These are phyloP conservation scores for Thermoascus crustaceus DNA, from an alignment of 2,329 filamentous ascomycete genomes.

Conservation along the genomic window DNA sequence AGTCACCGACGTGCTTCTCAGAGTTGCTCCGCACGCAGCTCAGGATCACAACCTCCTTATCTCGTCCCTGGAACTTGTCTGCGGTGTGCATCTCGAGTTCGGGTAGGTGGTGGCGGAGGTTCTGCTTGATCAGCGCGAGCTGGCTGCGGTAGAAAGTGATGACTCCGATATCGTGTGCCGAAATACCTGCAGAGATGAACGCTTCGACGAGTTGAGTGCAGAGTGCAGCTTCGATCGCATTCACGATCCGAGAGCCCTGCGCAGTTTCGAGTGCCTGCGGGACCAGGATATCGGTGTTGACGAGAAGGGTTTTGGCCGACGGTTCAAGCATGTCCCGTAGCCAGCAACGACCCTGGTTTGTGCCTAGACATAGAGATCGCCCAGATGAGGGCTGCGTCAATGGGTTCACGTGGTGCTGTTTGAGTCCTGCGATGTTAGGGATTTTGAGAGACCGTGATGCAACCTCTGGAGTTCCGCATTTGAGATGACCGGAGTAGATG, in stretches of 20 bases:
- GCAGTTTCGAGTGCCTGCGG: slow-evolving; percentile 54
- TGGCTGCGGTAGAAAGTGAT: slow-evolving; percentile 97
- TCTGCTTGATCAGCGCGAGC: slow-evolving; percentile 70
- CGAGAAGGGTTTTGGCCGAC: slow-evolving; percentile 66
- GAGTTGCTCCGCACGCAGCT: slow-evolving; percentile 84
- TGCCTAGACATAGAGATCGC: slow-evolving; percentile 48
- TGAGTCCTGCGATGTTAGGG: slow-evolving; percentile 56
- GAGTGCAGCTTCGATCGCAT: slow-evolving; percentile 70
- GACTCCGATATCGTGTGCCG: slow-evolving; percentile 72
- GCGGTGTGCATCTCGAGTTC: slow-evolving; percentile 92
- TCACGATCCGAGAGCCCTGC: slow-evolving; percentile 79
- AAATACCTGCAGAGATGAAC: slow-evolving; percentile 66
- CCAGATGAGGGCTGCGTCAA: slow-evolving; percentile 13
- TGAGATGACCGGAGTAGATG: slow-evolving; percentile 84
- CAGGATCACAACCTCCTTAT: slow-evolving; percentile 87
- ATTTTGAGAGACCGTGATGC: slow-evolving; percentile 61
- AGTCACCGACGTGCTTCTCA: slow-evolving; percentile 71
- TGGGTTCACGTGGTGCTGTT: slow-evolving; percentile 45
- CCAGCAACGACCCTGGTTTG: slow-evolving; percentile 57
- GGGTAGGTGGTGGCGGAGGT: slow-evolving; percentile 50
- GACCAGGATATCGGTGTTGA: slow-evolving; percentile 75
- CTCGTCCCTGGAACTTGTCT: slow-evolving; percentile 91
- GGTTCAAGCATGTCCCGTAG: slow-evolving; percentile 63
- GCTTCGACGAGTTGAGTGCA: slow-evolving; percentile 72
- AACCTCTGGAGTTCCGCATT: slow-evolving; percentile 75